phyloP scores from a whole-genome alignment of 495 filamentous ascomycete species.

The Penicillium salamii region DNA sequence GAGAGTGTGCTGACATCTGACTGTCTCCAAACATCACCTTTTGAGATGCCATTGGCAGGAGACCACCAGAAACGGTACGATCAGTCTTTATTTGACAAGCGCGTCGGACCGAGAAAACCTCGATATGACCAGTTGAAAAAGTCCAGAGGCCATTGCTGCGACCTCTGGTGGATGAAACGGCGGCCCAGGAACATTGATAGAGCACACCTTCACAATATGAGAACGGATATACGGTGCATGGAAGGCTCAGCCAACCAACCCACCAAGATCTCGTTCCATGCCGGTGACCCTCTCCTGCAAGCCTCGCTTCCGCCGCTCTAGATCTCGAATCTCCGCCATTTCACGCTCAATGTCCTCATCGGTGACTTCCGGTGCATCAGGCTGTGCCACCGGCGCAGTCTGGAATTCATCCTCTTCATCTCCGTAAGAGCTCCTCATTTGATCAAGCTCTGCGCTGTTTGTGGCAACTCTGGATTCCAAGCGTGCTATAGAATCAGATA shows the following conservation, averaged over 20 bases:
- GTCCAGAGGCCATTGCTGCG: background rate
- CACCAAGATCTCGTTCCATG: slow-evolving; percentile 76
- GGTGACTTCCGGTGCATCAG: slow-evolving; percentile 53
- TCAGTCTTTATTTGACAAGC: no score
- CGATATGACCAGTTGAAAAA: background rate
- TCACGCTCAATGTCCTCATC: slow-evolving; percentile 73
- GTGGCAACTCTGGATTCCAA: slow-evolving; percentile 78
- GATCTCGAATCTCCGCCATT: slow-evolving; percentile 71
- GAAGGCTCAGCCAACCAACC: slow-evolving; percentile 49
- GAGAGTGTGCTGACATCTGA: no score
- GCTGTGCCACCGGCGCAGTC: slow-evolving; percentile 39
- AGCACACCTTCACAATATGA: background rate
- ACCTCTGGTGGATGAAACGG: background rate
- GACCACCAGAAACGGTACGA: no score
- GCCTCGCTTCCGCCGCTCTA: slow-evolving; percentile 72
- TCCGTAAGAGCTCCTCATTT: slow-evolving; percentile 60
- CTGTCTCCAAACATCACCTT: no score
- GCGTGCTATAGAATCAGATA: slow-evolving; percentile 69
- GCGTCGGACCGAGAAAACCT: no score
- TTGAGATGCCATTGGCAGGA: no score
- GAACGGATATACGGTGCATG: background rate
- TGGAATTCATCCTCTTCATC: slow-evolving; percentile 35
- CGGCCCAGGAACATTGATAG: background rate
- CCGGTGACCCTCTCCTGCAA: slow-evolving; percentile 72
- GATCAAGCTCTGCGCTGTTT: slow-evolving; percentile 70